These are phyloP conservation scores for Didymellaceae sp. DNA, from an alignment of 2,329 filamentous ascomycete genomes.

Conservation along the genomic window DNA sequence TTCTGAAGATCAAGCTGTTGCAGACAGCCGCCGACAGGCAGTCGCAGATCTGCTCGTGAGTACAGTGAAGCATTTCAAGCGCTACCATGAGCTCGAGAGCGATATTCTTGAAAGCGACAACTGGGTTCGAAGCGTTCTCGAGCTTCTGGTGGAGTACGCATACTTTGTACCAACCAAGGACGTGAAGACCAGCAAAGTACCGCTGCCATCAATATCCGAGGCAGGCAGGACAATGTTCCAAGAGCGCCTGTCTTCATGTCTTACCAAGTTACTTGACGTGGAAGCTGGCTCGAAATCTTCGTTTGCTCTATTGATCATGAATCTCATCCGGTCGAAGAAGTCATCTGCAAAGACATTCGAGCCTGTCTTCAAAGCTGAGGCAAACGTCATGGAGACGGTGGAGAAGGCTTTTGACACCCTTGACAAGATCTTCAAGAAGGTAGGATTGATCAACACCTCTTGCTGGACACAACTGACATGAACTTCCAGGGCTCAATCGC, in stretches of 20 bases:
- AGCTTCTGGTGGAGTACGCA: slow-evolving; percentile 56
- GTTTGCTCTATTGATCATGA: slow-evolving; percentile 38
- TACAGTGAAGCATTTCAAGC: slow-evolving; percentile 53
- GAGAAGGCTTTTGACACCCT: slow-evolving; percentile 43
- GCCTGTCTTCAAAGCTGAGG: slow-evolving; percentile 58
- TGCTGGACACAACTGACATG: slow-evolving; percentile 12
- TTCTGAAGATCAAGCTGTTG: slow-evolving; percentile 52
- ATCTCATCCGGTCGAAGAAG: slow-evolving; percentile 36
- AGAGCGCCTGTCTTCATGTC: slow-evolving; percentile 61
- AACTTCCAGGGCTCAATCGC: slow-evolving; percentile 29
- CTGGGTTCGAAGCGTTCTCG: slow-evolving; percentile 54
- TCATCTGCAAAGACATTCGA: slow-evolving; percentile 45
- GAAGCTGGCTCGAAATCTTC: slow-evolving; percentile 29
- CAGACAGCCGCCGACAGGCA: slow-evolving; percentile 55
- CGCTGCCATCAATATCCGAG: slow-evolving; percentile 55
- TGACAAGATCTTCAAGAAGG: slow-evolving; percentile 38
- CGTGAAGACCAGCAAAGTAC: slow-evolving; percentile 42
- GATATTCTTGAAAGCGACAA: slow-evolving; percentile 46
- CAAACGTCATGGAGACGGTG: slow-evolving; percentile 49
- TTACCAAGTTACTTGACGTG: slow-evolving; percentile 57
- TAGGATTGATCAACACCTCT: not conserved
- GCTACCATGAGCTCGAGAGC: slow-evolving; percentile 29
- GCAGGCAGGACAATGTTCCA: slow-evolving; percentile 60
- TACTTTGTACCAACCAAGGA: slow-evolving; percentile 55
- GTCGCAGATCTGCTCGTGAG: slow-evolving; percentile 61